A percentile compares a stretch with the other conserved stretches of the same genome.
Conservation (phyloP, 2,329 filamentous ascomycete species). For the Ascochyta pisi region DNA sequence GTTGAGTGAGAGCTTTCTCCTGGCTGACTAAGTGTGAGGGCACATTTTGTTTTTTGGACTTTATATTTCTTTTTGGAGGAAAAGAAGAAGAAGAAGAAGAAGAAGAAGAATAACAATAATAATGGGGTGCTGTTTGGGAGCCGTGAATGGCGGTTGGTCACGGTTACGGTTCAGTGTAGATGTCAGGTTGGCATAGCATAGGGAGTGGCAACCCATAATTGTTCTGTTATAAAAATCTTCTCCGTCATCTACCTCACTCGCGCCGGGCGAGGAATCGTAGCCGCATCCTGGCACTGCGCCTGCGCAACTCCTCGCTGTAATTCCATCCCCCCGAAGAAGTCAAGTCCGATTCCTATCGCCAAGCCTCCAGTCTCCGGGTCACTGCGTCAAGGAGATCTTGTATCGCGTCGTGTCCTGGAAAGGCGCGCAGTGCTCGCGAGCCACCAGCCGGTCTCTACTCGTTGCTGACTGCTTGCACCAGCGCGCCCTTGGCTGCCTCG, state of each 20-base stretch:
- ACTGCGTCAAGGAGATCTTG: background rate
- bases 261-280: too few relatives aligned
- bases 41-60: conserved; percentile 22
- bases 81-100: too few relatives aligned
- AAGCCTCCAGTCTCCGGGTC: background rate
- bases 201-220: too few relatives aligned
- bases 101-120: too few relatives aligned
- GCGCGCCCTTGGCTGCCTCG: conserved; percentile 40
- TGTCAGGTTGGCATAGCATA: too few relatives aligned
- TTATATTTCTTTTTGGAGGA: background rate
- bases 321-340: background rate
- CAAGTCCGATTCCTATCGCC: background rate
- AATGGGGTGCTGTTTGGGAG: too few relatives aligned
- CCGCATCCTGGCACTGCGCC: background rate
- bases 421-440: background rate
- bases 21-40: conserved; percentile 45
- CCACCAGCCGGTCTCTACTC: background rate
- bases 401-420: background rate
- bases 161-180: too few relatives aligned
- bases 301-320: background rate
- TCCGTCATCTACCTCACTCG: too few relatives aligned
- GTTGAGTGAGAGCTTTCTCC: conserved; percentile 42
- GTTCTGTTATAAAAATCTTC: too few relatives aligned
- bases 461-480: conserved; percentile 38
- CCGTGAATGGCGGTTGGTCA: too few relatives aligned